These are phyloP conservation scores for Striga asiatica DNA, from an alignment of 257 asterid species.

Conservation along the genomic window DNA sequence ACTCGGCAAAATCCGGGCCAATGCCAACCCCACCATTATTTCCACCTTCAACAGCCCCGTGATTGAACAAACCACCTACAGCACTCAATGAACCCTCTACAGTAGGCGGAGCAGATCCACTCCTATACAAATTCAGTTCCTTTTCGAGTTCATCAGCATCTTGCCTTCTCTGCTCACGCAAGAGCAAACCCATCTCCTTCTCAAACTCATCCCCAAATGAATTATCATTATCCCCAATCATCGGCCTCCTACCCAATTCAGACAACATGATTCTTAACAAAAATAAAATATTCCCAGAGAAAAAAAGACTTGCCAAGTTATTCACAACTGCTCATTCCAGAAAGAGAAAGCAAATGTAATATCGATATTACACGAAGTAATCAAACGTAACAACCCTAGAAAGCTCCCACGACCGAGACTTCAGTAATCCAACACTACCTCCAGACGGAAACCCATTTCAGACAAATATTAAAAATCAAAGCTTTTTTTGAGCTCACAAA, in stretches of 20 bases:
- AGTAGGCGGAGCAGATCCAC: slow-evolving; percentile 99
- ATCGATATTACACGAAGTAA: slow-evolving; percentile 14
- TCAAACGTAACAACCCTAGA: slow-evolving; percentile 21
- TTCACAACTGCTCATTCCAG: slow-evolving; percentile 24
- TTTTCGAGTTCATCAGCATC: slow-evolving; percentile 75
- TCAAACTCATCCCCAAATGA: slow-evolving; percentile 78
- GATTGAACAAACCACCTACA: slow-evolving; percentile 64
- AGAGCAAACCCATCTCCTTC: slow-evolving; percentile 65
- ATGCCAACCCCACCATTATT: slow-evolving; percentile 4
- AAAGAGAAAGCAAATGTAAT: slow-evolving; percentile 1
- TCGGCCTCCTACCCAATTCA: slow-evolving; percentile 66
- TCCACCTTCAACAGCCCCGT: slow-evolving; percentile 30
- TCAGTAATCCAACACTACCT: slow-evolving; percentile 10
- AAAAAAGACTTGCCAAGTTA: not conserved
- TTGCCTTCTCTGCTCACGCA: slow-evolving; percentile 61
- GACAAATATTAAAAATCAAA: slow-evolving; percentile 16
- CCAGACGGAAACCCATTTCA: slow-evolving; percentile 21
- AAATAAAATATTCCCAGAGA: slow-evolving; percentile 1
- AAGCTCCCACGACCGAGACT: slow-evolving; percentile 15
- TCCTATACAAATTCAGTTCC: slow-evolving; percentile 86
- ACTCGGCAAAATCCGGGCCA: slow-evolving; percentile 34
- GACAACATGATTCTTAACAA: slow-evolving; percentile 43
- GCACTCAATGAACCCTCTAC: slow-evolving; percentile 90
- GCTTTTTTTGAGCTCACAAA: slow-evolving; percentile 19
- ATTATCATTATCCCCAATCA: slow-evolving; percentile 56